Percentiles rank a stretch among this genome's conserved stretches.
These are phyloP conservation scores for Hypoxylon sp. DNA, from an alignment of 2,329 filamentous ascomycete species.

Conservation along the genomic window DNA sequence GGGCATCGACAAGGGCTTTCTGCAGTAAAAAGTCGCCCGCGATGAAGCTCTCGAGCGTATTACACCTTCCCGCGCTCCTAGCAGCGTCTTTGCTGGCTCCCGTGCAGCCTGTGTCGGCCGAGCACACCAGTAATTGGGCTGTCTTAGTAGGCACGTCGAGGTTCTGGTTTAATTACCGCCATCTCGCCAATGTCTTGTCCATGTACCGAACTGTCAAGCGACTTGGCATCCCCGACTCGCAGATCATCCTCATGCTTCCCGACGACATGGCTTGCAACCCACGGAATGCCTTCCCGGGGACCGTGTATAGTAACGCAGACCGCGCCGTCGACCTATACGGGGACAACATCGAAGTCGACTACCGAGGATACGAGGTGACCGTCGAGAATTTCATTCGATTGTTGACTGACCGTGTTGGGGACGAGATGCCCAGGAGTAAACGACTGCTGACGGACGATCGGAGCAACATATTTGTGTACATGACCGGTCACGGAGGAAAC, in stretches of 20 bases:
- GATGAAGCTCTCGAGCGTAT: constrained; percentile 67
- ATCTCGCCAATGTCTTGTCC: constrained; percentile 96
- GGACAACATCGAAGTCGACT: constrained; percentile 99
- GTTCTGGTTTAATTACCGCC: constrained; percentile 99
- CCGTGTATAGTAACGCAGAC: constrained; percentile 98
- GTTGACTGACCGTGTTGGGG: constrained; percentile 92
- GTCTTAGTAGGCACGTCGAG: constrained; percentile 98
- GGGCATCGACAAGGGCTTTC: neutral
- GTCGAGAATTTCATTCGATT: constrained; percentile 98
- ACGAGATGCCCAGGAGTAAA: constrained; percentile 96
- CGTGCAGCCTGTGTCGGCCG: constrained; percentile 65
- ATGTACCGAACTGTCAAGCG: constrained; percentile 98
- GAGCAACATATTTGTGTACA: constrained; percentile 98
- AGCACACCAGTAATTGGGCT: constrained; percentile 99
- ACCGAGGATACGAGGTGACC: constrained; percentile 97
- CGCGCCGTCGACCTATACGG: constrained; percentile 96
- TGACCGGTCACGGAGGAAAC: constrained; percentile 98
- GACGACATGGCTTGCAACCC: constrained; percentile 99
- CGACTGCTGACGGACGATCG: constrained; percentile 93
- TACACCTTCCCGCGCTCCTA: constrained; percentile 64
- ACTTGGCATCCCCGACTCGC: constrained; percentile 95
- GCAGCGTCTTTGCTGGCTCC: constrained; percentile 64
- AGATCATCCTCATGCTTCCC: constrained; percentile 99
- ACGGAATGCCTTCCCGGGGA: constrained; percentile 96
- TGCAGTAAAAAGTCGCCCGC: constrained; percentile 26